These are phyloP conservation scores for Draba incana DNA, from an alignment of 345 rosid species.

Conservation along the genomic window DNA sequence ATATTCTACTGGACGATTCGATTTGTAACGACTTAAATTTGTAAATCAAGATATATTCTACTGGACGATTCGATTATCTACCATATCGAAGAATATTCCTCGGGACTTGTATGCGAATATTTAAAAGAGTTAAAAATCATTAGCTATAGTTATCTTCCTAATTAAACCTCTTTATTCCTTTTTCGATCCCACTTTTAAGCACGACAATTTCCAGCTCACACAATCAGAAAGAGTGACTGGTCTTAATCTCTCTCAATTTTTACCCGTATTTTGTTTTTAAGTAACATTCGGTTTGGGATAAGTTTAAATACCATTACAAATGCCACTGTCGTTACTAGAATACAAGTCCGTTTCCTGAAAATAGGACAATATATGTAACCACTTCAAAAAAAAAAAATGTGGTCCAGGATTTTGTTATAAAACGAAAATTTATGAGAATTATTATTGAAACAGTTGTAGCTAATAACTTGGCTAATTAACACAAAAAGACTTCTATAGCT, in stretches of 20 bases:
- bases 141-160: slow-evolving; percentile 29
- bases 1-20: slow-evolving; percentile 19
- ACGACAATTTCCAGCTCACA: slow-evolving; percentile 40
- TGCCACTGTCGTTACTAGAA: neutral
- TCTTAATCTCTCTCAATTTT: neutral
- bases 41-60: neutral
- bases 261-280: too few relatives aligned
- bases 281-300: too few relatives aligned
- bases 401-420: neutral
- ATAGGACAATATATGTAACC: slow-evolving; percentile 11
- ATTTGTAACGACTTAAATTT: neutral
- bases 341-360: slow-evolving; percentile 13
- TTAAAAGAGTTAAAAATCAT: neutral
- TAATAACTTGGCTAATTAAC: too few relatives aligned
- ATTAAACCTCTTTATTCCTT: slow-evolving; percentile 33
- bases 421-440: neutral
- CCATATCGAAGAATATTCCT: slow-evolving; percentile 32
- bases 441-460: too few relatives aligned
- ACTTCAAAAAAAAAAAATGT: neutral
- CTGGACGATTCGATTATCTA: slow-evolving; percentile 31
- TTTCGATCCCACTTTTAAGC: slow-evolving; percentile 35
- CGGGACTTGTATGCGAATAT: slow-evolving; percentile 32
- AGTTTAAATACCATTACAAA: too few relatives aligned
- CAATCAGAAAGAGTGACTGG: slow-evolving; percentile 25
- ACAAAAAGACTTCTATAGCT: too few relatives aligned